phyloP scores from a whole-genome alignment of 1,284 basidiomycete species.

The Cystobasidium sp. region DNA sequence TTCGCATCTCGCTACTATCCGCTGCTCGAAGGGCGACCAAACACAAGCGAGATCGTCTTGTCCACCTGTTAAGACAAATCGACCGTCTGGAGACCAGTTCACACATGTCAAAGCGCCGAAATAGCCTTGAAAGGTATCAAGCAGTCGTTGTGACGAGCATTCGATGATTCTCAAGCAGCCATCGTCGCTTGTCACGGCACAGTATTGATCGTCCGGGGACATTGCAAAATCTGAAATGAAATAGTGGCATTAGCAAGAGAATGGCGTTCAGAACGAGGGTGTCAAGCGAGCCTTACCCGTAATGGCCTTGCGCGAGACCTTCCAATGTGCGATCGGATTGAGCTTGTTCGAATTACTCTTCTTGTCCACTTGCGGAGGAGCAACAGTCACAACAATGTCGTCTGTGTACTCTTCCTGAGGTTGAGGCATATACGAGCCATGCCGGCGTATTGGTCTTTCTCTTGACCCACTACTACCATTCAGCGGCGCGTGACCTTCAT shows the following conservation, averaged over 20 bases:
- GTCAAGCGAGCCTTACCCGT: slow-evolving; percentile 63
- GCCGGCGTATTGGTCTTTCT: slow-evolving; percentile 65
- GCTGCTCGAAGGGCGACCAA: slow-evolving; percentile 86
- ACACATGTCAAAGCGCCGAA: slow-evolving; percentile 87
- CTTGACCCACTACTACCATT: slow-evolving; percentile 49
- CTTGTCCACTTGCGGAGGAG: slow-evolving; percentile 62
- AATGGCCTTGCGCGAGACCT: slow-evolving; percentile 64
- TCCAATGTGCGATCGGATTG: slow-evolving; percentile 77
- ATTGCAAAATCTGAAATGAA: slow-evolving; percentile 18
- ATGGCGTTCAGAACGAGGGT: not conserved
- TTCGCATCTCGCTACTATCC: slow-evolving; percentile 93
- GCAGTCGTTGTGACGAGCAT: slow-evolving; percentile 63
- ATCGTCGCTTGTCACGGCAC: slow-evolving; percentile 41
- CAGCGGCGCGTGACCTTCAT: slow-evolving; percentile 13
- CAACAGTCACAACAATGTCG: slow-evolving; percentile 76
- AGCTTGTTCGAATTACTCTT: slow-evolving; percentile 67
- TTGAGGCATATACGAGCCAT: slow-evolving; percentile 22
- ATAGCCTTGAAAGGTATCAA: slow-evolving; percentile 88
- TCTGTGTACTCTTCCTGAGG: slow-evolving; percentile 58
- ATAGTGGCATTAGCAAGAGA: not conserved
- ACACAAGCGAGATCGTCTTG: slow-evolving; percentile 94
- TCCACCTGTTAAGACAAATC: slow-evolving; percentile 86
- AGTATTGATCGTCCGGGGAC: slow-evolving; percentile 38
- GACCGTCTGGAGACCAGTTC: slow-evolving; percentile 92
- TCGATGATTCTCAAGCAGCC: slow-evolving; percentile 44